These are phyloP conservation scores for Fusarium burgessii DNA, from an alignment of 2,329 filamentous ascomycete genomes.

Conservation along the genomic window DNA sequence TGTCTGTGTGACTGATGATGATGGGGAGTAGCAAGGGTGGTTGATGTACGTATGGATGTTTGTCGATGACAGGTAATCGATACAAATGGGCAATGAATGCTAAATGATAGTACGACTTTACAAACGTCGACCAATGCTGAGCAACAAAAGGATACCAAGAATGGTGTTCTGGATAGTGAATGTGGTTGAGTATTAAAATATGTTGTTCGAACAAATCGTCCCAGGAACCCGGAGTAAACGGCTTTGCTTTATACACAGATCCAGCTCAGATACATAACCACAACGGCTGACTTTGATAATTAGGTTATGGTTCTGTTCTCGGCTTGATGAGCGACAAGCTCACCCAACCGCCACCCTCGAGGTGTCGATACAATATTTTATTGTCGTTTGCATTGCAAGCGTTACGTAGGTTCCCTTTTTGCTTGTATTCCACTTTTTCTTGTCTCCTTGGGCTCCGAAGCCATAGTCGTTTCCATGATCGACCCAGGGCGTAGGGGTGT, in stretches of 20 bases:
- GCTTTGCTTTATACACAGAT: constrained; percentile 45
- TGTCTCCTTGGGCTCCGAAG: constrained; percentile 18
- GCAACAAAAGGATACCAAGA: constrained; percentile 1
- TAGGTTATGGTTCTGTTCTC: constrained; percentile 37
- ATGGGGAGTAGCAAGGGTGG: constrained; percentile 25
- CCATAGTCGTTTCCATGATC: constrained; percentile 33
- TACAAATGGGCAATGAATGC: constrained; percentile 8
- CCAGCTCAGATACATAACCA: not conserved
- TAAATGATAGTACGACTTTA: constrained; percentile 17
- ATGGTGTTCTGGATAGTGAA: not conserved
- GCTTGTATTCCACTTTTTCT: constrained; percentile 18
- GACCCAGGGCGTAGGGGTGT: constrained; percentile 25
- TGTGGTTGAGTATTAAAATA: constrained; percentile 13
- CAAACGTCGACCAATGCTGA: constrained; percentile 16
- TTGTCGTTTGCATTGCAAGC: constrained; percentile 31
- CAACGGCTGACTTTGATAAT: constrained; percentile 31
- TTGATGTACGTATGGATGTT: constrained; percentile 22
- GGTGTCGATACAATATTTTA: constrained; percentile 32
- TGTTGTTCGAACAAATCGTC: constrained; percentile 22
- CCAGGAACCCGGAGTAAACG: constrained; percentile 45
- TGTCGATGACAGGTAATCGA: constrained; percentile 26
- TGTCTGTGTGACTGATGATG: constrained; percentile 36
- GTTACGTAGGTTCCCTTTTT: constrained; percentile 18
- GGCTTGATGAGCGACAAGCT: constrained; percentile 38
- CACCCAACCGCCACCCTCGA: constrained; percentile 32